These are phyloP conservation scores for Peniophora sp. DNA, from an alignment of 1,284 basidiomycete species.

Conservation along the genomic window DNA sequence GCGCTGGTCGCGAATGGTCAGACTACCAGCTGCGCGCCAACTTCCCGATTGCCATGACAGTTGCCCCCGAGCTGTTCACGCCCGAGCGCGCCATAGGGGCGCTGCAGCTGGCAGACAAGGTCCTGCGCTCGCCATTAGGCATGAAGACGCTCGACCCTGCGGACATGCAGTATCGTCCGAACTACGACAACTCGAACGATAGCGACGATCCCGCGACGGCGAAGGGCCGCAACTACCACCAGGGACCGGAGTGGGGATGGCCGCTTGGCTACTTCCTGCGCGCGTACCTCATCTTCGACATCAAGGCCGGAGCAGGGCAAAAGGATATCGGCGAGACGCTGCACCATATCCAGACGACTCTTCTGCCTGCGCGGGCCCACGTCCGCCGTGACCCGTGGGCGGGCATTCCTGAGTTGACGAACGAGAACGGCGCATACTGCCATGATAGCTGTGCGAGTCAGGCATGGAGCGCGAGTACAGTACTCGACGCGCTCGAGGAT, in stretches of 20 bases:
- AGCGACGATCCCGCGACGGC: slow-evolving; percentile 74
- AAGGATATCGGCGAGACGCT: slow-evolving; percentile 69
- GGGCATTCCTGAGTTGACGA: slow-evolving; percentile 88
- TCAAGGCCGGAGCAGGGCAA: slow-evolving; percentile 48
- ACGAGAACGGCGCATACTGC: slow-evolving; percentile 76
- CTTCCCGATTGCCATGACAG: slow-evolving; percentile 94
- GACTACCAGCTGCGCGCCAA: slow-evolving; percentile 95
- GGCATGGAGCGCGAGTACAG: slow-evolving; percentile 86
- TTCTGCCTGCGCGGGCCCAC: slow-evolving; percentile 65
- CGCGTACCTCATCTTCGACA: slow-evolving; percentile 86
- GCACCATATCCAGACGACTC: slow-evolving; percentile 68
- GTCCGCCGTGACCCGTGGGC: slow-evolving; percentile 81
- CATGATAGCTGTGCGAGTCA: slow-evolving; percentile 86
- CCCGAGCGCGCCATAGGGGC: slow-evolving; percentile 73
- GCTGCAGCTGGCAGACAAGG: slow-evolving; percentile 67
- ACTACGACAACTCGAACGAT: slow-evolving; percentile 91
- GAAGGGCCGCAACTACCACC: slow-evolving; percentile 87
- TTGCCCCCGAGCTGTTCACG: slow-evolving; percentile 93
- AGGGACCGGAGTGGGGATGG: slow-evolving; percentile 92
- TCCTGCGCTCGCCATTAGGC: slow-evolving; percentile 77
- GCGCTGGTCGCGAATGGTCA: slow-evolving; percentile 82
- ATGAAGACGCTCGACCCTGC: slow-evolving; percentile 89
- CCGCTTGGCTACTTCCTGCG: slow-evolving; percentile 92
- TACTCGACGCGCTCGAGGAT: slow-evolving; percentile 79
- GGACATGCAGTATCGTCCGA: slow-evolving; percentile 81